These are phyloP conservation scores for Rubus parviflorus DNA, from an alignment of 306 rosid species.

Conservation along the genomic window DNA sequence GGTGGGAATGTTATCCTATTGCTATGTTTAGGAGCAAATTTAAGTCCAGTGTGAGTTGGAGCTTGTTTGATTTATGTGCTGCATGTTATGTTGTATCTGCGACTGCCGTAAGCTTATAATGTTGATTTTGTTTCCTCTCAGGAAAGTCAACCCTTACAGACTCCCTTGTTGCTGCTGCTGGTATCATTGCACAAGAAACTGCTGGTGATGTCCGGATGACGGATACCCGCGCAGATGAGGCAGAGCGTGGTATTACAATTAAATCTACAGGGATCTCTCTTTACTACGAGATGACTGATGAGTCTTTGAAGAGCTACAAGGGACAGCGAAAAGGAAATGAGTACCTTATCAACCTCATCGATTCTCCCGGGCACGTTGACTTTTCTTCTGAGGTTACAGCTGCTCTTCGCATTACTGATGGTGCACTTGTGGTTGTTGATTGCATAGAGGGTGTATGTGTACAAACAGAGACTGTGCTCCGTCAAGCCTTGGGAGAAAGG, in stretches of 20 bases:
- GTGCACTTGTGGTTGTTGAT: conserved; percentile 90
- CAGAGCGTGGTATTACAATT: conserved; percentile 93
- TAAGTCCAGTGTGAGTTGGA: no score
- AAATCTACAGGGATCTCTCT: conserved; percentile 95
- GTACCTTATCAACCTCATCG: conserved; percentile 90
- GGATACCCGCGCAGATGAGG: conserved; percentile 90
- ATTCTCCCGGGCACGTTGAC: conserved; percentile 90
- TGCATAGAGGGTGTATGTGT: conserved; percentile 94
- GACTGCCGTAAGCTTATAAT: background rate
- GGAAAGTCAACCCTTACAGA: conserved; percentile 70
- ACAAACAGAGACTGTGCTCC: conserved; percentile 84
- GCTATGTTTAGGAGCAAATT: background rate
- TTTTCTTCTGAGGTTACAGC: conserved; percentile 96
- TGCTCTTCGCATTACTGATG: conserved; percentile 95
- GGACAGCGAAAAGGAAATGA: conserved; percentile 80
- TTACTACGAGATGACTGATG: conserved; percentile 76
- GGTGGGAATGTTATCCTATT: background rate
- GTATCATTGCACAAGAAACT: conserved; percentile 85
- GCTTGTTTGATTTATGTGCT: background rate
- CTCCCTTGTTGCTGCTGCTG: conserved; percentile 96
- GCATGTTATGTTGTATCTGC: background rate
- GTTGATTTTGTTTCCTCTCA: background rate
- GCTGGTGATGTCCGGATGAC: conserved; percentile 98
- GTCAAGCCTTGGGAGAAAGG: conserved; percentile 93
- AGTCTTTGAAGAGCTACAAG: conserved; percentile 48